A percentile compares a stretch with the other conserved stretches of the same genome.
phyloP scores from a whole-genome alignment of 2,329 filamentous ascomycete species.

The Lasiodiplodia sp. region DNA sequence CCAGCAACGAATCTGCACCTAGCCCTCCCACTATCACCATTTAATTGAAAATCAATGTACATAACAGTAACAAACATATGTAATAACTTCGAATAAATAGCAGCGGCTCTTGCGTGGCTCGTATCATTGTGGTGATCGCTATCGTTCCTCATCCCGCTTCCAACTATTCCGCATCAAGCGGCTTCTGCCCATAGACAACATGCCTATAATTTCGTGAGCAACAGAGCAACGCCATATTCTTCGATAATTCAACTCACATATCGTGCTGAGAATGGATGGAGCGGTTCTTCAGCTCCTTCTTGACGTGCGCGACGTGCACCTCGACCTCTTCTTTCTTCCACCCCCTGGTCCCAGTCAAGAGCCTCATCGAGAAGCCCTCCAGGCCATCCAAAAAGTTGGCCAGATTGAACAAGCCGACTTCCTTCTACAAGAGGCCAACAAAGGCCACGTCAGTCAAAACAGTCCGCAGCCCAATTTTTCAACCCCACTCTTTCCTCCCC shows the following conservation, averaged over 20 bases:
- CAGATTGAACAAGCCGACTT: slow-evolving; percentile 39
- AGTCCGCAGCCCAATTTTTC: too few species aligned
- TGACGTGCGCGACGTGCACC: slow-evolving; percentile 36
- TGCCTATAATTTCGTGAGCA: background rate
- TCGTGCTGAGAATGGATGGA: slow-evolving; percentile 14
- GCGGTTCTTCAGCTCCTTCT: slow-evolving; percentile 36
- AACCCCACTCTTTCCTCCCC: too few species aligned
- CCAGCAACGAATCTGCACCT: too few species aligned
- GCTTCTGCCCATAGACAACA: background rate
- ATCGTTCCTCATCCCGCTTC: too few species aligned
- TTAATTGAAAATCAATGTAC: too few species aligned
- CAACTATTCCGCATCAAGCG: background rate
- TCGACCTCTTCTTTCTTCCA: slow-evolving; percentile 39
- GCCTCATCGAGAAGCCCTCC: slow-evolving; percentile 36
- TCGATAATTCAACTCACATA: background rate
- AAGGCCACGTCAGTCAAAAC: too few species aligned
- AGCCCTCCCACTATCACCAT: too few species aligned
- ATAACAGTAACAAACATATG: too few species aligned
- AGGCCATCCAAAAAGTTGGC: slow-evolving; percentile 38
- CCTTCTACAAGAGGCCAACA: slow-evolving; percentile 32
- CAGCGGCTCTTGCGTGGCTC: too few species aligned
- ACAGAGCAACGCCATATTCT: background rate
- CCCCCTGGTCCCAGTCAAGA: slow-evolving; percentile 32
- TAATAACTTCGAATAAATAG: too few species aligned
- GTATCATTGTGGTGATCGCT: too few species aligned